phyloP scores from a whole-genome alignment of 2,329 filamentous ascomycete genomes.

The Lecanosticta acicola region DNA sequence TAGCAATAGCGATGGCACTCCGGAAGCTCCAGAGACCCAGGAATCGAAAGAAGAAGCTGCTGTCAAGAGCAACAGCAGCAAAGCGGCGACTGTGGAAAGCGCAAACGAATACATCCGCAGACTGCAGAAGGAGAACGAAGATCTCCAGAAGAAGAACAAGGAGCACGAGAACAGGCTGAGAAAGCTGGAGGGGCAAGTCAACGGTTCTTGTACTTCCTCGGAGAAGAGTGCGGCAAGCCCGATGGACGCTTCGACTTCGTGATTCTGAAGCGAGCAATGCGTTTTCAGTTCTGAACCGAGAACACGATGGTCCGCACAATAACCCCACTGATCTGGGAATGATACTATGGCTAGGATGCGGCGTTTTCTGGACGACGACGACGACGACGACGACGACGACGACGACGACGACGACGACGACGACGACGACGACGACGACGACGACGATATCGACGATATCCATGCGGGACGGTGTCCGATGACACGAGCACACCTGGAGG shows the following conservation, averaged over 20 bases:
- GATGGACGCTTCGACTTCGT: neutral
- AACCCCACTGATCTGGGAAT: too few relatives aligned
- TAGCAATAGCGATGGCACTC: conserved; percentile 36
- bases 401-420: neutral
- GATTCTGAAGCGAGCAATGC: too few relatives aligned
- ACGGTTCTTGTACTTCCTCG: neutral
- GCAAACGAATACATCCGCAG: conserved; percentile 93
- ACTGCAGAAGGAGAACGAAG: conserved; percentile 59
- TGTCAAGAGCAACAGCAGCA: conserved; percentile 65
- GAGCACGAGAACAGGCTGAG: conserved; percentile 29
- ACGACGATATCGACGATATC: neutral
- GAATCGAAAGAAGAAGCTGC: conserved; percentile 32
- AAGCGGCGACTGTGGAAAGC: conserved; percentile 94
- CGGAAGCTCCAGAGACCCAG: conserved; percentile 42
- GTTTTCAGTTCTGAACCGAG: too few relatives aligned
- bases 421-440: neutral
- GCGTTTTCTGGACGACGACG: too few relatives aligned
- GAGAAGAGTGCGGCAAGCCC: neutral
- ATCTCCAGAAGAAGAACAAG: conserved; percentile 22
- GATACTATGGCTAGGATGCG: too few relatives aligned
- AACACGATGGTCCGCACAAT: too few relatives aligned
- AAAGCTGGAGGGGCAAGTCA: conserved; percentile 14
- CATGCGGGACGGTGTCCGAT: neutral
- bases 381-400: too few relatives aligned
- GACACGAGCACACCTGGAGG: neutral